Conservation (phyloP, 257 asterid species). For the Rauvolfia tetraphylla region DNA sequence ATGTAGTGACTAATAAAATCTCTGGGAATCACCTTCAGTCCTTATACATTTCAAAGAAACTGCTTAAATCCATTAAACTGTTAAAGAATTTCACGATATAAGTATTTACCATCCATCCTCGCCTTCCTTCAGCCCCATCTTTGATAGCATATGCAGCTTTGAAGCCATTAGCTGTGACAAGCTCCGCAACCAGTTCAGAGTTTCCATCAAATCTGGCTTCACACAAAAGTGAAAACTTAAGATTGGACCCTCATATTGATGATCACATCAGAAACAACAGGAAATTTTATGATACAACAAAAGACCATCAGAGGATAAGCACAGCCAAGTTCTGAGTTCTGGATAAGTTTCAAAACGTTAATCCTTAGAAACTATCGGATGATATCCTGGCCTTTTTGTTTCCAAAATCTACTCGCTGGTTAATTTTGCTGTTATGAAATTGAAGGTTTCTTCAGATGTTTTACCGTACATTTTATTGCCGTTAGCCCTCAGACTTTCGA, state of each 20-base stretch:
- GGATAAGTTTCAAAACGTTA: not conserved
- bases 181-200: constrained; percentile 96
- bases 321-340: not conserved
- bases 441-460: not conserved
- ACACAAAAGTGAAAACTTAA: constrained; percentile 36
- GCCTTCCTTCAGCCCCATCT: constrained; percentile 90
- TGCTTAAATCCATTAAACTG: not conserved
- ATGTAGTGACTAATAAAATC: not conserved
- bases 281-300: not conserved
- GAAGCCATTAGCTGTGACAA: constrained; percentile 86
- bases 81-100: not conserved
- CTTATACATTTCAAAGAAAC: not conserved
- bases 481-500: not conserved
- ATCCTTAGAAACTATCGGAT: not conserved
- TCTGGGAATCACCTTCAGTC: not conserved
- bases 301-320: not conserved
- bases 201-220: constrained; percentile 99
- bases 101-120: constrained; percentile 70
- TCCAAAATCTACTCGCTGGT: not conserved
- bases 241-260: constrained; percentile 10
- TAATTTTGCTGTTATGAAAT: not conserved
- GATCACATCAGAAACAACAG: not conserved
- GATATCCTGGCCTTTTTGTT: not conserved
- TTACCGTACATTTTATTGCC: not conserved
- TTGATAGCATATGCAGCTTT: constrained; percentile 91